These are phyloP conservation scores for Lasiodiplodia gonubiensis DNA, from an alignment of 2,329 filamentous ascomycete genomes.

Conservation along the genomic window DNA sequence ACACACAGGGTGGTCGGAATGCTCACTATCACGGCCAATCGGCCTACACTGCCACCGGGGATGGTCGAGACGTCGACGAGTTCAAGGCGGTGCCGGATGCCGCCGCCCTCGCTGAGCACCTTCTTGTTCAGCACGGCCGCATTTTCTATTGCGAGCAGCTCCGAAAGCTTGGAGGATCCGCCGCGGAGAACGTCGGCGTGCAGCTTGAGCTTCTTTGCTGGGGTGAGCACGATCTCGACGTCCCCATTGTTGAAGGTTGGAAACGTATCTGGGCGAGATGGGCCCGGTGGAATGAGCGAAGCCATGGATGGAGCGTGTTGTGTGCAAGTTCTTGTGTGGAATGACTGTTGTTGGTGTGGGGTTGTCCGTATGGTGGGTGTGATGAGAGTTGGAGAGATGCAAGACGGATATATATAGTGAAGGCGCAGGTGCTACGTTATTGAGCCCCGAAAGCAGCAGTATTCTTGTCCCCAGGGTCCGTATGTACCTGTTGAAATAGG, in stretches of 20 bases:
- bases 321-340: not conserved
- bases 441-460: too few relatives aligned
- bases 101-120: conserved; percentile 37
- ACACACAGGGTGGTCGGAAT: not conserved
- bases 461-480: too few relatives aligned
- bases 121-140: conserved; percentile 38
- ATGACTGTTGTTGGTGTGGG: not conserved
- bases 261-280: not conserved
- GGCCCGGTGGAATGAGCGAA: not conserved
- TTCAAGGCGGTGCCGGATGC: conserved; percentile 43
- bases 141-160: conserved; percentile 39
- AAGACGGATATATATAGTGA: not conserved
- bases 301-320: not conserved
- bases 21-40: conserved; percentile 2
- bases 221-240: conserved; percentile 37
- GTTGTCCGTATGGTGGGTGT: not conserved
- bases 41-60: not conserved
- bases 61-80: conserved; percentile 33
- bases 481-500: too few relatives aligned
- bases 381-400: not conserved
- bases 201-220: conserved; percentile 40
- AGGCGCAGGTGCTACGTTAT: not conserved
- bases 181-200: conserved; percentile 44
- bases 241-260: conserved; percentile 15
- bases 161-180: conserved; percentile 38